Percentiles rank a stretch among this genome's conserved stretches.
Evolutionary conservation across 768 basidiomycete genomes (phyloP).

Genomic region (Lentinula raphanica): DNA sequence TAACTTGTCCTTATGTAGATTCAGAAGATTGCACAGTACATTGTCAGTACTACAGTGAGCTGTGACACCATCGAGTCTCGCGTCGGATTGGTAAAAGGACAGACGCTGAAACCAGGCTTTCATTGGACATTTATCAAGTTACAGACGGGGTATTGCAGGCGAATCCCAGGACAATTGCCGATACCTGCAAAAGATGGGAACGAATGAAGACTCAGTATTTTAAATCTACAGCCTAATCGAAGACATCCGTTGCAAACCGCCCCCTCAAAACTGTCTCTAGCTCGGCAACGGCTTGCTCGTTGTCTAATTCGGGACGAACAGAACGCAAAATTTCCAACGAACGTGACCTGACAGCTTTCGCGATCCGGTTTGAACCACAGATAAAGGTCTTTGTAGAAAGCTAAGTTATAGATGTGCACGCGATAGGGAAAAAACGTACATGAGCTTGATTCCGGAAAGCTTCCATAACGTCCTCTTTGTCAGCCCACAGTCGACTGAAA

Average conservation of each 20-base stretch:
- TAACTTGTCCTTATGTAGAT: too few relatives aligned
- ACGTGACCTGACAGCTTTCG: slow-evolving; percentile 32
- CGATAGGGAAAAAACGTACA: slow-evolving; percentile 17
- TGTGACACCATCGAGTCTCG: too few relatives aligned
- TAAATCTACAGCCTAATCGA: slow-evolving; percentile 24
- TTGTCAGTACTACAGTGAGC: too few relatives aligned
- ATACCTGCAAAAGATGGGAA: too few relatives aligned
- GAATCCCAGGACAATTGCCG: too few relatives aligned
- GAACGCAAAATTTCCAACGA: slow-evolving; percentile 32
- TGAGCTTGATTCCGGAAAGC: slow-evolving; percentile 29
- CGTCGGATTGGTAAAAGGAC: too few relatives aligned
- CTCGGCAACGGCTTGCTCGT: slow-evolving; percentile 23
- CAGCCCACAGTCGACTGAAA: slow-evolving; percentile 36
- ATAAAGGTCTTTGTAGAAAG: slow-evolving; percentile 30
- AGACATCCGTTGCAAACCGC: slow-evolving; percentile 42
- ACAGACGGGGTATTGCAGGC: too few relatives aligned
- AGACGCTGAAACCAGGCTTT: too few relatives aligned
- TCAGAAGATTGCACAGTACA: too few relatives aligned
- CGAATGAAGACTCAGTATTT: too few relatives aligned
- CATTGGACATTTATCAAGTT: too few relatives aligned
- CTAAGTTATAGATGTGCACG: neutral
- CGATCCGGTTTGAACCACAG: slow-evolving; percentile 35
- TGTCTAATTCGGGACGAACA: slow-evolving; percentile 12
- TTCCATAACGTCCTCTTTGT: slow-evolving; percentile 29
- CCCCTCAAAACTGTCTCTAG: slow-evolving; percentile 31